Percentiles rank a stretch among this genome's conserved stretches.
Evolutionary conservation across 768 basidiomycete genomes (phyloP).

Genomic region (Auricularia sp.): DNA sequence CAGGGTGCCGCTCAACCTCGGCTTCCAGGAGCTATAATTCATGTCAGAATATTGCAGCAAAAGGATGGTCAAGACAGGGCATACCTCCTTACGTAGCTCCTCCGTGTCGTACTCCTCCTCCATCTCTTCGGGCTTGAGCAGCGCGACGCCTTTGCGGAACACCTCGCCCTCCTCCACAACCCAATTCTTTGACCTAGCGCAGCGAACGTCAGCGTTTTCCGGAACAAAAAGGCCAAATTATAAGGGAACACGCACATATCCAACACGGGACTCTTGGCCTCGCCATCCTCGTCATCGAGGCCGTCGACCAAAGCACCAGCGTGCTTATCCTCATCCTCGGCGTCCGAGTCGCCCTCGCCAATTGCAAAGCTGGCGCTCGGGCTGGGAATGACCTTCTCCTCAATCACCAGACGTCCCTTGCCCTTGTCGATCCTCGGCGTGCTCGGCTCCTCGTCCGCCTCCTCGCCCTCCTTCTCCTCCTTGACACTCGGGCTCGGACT

Average conservation of each 20-base stretch:
- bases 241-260: slow-evolving; percentile 36
- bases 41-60: background rate
- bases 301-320: slow-evolving; percentile 13
- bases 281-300: background rate
- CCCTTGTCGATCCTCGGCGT: slow-evolving; percentile 72
- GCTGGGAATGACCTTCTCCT: slow-evolving; percentile 6
- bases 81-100: slow-evolving; percentile 55
- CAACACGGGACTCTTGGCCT: slow-evolving; percentile 18
- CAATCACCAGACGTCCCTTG: slow-evolving; percentile 38
- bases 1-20: slow-evolving; percentile 77
- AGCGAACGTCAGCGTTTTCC: too few species aligned
- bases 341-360: slow-evolving; percentile 12
- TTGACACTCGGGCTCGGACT: slow-evolving; percentile 2
- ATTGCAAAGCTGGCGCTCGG: slow-evolving; percentile 4
- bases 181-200: slow-evolving; percentile 58
- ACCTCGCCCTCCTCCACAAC: slow-evolving; percentile 95
- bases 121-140: slow-evolving; percentile 78
- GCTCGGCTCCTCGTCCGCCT: slow-evolving; percentile 27
- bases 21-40: slow-evolving; percentile 61
- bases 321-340: slow-evolving; percentile 21
- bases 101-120: slow-evolving; percentile 86
- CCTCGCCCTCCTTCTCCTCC: slow-evolving; percentile 40
- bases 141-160: slow-evolving; percentile 78
- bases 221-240: too few species aligned
- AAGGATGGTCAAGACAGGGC: background rate